Percentiles rank a stretch among this genome's conserved stretches.
Conservation (phyloP, 202 grass and related monocot genomes). For the Panicum virgatum region DNA sequence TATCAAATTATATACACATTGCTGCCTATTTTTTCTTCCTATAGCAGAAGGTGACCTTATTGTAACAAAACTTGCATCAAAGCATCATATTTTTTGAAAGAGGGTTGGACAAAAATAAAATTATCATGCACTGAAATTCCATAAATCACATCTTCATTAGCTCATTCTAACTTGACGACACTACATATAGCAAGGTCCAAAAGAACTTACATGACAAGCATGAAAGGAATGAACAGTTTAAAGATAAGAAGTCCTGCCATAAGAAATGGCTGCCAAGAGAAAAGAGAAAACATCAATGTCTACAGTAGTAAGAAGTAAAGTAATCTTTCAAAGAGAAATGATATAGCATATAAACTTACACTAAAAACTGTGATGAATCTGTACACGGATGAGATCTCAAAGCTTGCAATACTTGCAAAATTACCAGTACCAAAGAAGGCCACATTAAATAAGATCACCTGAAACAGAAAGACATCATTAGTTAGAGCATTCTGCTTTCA, state of each 20-base stretch:
- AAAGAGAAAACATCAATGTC: constrained; percentile 27
- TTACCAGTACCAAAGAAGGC: constrained; percentile 98
- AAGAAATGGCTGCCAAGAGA: constrained; percentile 84
- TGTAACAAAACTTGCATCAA: constrained; percentile 30
- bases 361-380: constrained; percentile 99
- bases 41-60: constrained; percentile 8
- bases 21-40: neutral
- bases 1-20: constrained; percentile 5
- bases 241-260: constrained; percentile 97
- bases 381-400: constrained; percentile 98
- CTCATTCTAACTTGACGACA: constrained; percentile 27
- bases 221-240: constrained; percentile 97
- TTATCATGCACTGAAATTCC: neutral
- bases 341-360: constrained; percentile 50
- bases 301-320: constrained; percentile 12
- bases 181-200: neutral
- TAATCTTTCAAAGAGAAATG: constrained; percentile 7
- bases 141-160: constrained; percentile 26
- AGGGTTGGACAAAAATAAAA: constrained; percentile 11
- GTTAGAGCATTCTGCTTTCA: constrained; percentile 18
- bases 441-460: constrained; percentile 97
- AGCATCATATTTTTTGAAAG: constrained; percentile 19
- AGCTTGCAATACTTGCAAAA: constrained; percentile 99
- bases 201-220: constrained; percentile 94
- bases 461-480: constrained; percentile 39